A percentile compares a stretch with the other conserved stretches of the same genome.
phyloP scores from a whole-genome alignment of 2,329 filamentous ascomycete genomes.

The Hypoxylon sp. region DNA sequence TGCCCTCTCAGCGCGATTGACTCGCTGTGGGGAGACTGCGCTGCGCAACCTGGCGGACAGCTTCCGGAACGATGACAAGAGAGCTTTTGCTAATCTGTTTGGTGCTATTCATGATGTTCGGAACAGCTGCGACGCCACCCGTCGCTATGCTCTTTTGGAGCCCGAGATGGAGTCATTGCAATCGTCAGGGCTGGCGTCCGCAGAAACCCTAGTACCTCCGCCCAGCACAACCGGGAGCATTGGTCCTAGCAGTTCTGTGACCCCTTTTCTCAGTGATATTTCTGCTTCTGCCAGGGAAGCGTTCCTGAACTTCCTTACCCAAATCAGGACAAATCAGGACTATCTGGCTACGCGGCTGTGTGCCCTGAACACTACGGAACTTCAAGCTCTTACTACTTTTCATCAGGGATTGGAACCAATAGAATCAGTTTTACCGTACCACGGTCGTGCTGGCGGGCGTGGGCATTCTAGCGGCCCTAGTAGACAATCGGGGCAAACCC shows the following conservation, averaged over 20 bases:
- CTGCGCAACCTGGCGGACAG: conserved; percentile 83
- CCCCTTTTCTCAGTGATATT: conserved; percentile 79
- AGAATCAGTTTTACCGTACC: conserved; percentile 85
- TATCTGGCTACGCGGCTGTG: conserved; percentile 88
- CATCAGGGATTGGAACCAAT: conserved; percentile 84
- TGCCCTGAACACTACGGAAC: conserved; percentile 80
- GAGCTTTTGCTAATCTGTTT: conserved; percentile 80
- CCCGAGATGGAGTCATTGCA: conserved; percentile 78
- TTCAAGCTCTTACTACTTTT: conserved; percentile 82
- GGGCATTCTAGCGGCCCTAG: conserved; percentile 63
- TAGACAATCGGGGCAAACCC: conserved; percentile 62
- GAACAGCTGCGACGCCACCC: conserved; percentile 80
- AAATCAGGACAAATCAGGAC: conserved; percentile 87
- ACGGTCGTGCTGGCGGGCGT: conserved; percentile 66
- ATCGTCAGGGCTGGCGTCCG: conserved; percentile 63
- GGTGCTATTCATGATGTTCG: conserved; percentile 85
- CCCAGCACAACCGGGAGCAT: conserved; percentile 59
- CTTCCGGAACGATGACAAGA: conserved; percentile 85
- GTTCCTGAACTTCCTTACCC: conserved; percentile 83
- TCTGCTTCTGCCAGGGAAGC: conserved; percentile 81
- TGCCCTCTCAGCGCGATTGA: conserved; percentile 80
- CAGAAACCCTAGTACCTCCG: conserved; percentile 66
- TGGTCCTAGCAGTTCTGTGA: conserved; percentile 56
- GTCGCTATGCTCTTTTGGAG: conserved; percentile 79
- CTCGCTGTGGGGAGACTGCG: conserved; percentile 80